These are phyloP conservation scores for Sporothrix pseudoabietina DNA, from an alignment of 2,329 filamentous ascomycete genomes.

Conservation along the genomic window DNA sequence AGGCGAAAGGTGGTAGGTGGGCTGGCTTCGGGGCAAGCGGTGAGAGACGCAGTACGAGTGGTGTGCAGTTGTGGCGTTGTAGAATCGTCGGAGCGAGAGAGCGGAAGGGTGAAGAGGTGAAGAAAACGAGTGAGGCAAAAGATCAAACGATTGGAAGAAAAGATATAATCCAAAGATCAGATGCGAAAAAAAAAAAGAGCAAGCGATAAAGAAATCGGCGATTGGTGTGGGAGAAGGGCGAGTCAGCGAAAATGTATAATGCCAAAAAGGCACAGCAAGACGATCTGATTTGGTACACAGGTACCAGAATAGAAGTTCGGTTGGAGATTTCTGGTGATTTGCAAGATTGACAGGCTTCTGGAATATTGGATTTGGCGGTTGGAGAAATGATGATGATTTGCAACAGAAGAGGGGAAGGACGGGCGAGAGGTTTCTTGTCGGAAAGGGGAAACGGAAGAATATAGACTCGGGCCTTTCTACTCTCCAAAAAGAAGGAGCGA, in stretches of 20 bases:
- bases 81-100: not conserved
- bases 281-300: not conserved
- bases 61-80: slow-evolving; percentile 12
- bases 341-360: slow-evolving; percentile 3
- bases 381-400: not conserved
- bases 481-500: not conserved
- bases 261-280: not conserved
- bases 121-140: not conserved
- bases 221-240: not conserved
- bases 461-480: not conserved
- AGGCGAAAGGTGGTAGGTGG: not conserved
- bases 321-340: not conserved
- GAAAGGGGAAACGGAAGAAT: slow-evolving; percentile 17
- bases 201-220: slow-evolving; percentile 8
- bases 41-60: not conserved
- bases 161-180: not conserved
- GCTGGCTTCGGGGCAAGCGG: not conserved
- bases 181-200: not conserved
- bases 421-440: slow-evolving; percentile 7
- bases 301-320: slow-evolving; percentile 2
- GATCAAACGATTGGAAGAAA: not conserved
- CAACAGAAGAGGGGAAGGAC: not conserved
- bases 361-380: not conserved
- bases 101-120: not conserved
- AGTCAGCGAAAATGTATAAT: not conserved